These are phyloP conservation scores for Borovskyia barvae DNA, from an alignment of 208 protist genomes.

Conservation along the genomic window DNA sequence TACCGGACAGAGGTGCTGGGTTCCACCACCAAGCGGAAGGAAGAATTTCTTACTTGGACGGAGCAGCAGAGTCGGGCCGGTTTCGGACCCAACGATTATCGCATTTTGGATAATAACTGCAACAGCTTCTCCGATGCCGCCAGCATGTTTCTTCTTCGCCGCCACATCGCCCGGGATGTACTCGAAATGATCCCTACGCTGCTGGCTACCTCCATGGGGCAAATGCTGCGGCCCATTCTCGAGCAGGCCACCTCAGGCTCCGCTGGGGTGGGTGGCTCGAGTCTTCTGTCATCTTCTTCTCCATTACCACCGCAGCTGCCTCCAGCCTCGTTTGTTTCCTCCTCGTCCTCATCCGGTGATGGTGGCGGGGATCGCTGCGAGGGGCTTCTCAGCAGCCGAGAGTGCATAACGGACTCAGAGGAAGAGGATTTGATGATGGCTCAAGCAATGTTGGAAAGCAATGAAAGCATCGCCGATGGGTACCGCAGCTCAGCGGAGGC, in stretches of 20 bases:
- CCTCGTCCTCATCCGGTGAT: not conserved
- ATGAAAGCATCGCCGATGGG: conserved; percentile 45
- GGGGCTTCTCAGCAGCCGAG: conserved; percentile 28
- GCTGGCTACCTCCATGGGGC: conserved; percentile 74
- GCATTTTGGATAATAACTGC: conserved; percentile 91
- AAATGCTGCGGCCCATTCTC: conserved; percentile 77
- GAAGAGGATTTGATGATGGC: conserved; percentile 62
- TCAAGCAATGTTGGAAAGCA: conserved; percentile 67
- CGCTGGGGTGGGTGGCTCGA: not conserved
- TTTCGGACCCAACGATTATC: conserved; percentile 85
- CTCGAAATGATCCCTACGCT: conserved; percentile 73
- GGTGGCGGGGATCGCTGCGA: conserved; percentile 4
- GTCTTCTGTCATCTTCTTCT: not conserved
- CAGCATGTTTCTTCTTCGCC: conserved; percentile 59
- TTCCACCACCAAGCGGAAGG: conserved; percentile 47
- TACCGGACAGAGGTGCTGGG: conserved; percentile 58
- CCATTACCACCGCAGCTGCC: not conserved
- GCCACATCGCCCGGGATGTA: conserved; percentile 70
- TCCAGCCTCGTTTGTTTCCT: not conserved
- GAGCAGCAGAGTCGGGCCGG: conserved; percentile 17
- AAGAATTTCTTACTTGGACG: conserved; percentile 62
- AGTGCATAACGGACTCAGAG: conserved; percentile 44
- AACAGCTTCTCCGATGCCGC: conserved; percentile 93
- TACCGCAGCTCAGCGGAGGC: conserved; percentile 26
- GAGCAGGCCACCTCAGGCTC: conserved; percentile 55